A percentile compares a stretch with the other conserved stretches of the same genome.
Conservation (phyloP, 176 grass and related monocot genomes). For the Rhynchospora breviuscula region DNA sequence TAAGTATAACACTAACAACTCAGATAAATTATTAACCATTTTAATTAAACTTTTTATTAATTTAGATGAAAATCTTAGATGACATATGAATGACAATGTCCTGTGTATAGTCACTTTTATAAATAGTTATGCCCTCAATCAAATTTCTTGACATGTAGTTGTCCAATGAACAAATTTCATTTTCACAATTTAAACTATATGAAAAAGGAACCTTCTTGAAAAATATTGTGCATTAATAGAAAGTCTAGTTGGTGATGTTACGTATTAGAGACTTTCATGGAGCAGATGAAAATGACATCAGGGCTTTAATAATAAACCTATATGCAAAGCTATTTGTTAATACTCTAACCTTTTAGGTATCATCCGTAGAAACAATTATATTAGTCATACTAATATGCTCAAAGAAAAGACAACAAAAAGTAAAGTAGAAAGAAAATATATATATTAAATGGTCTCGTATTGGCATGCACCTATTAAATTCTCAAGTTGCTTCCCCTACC, state of each 20-base stretch:
- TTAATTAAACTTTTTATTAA: not conserved
- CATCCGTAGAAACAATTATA: not conserved
- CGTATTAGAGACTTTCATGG: constrained; percentile 17
- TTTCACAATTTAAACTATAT: not conserved
- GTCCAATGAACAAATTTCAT: not conserved
- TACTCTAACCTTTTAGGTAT: constrained; percentile 9
- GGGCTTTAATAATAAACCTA: not conserved
- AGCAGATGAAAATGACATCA: constrained; percentile 20
- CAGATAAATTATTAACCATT: not conserved
- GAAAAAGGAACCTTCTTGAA: constrained; percentile 12
- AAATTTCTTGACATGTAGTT: constrained; percentile 1
- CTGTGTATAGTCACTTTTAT: not conserved
- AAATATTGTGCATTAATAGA: constrained; percentile 3
- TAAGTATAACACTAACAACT: constrained; percentile 38
- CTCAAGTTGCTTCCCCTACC: constrained; percentile 5
- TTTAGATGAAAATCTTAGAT: not conserved
- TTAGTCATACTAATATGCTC: not conserved
- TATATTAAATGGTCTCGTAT: not conserved
- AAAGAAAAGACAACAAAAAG: not conserved
- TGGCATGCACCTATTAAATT: constrained; percentile 3
- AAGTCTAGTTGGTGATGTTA: constrained; percentile 26
- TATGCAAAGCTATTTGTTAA: not conserved
- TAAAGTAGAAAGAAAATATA: not conserved
- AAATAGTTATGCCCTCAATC: not conserved
- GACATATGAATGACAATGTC: not conserved